These are phyloP conservation scores for Aspergillus puulaauensis DNA, from an alignment of 2,329 filamentous ascomycete genomes.

Conservation along the genomic window DNA sequence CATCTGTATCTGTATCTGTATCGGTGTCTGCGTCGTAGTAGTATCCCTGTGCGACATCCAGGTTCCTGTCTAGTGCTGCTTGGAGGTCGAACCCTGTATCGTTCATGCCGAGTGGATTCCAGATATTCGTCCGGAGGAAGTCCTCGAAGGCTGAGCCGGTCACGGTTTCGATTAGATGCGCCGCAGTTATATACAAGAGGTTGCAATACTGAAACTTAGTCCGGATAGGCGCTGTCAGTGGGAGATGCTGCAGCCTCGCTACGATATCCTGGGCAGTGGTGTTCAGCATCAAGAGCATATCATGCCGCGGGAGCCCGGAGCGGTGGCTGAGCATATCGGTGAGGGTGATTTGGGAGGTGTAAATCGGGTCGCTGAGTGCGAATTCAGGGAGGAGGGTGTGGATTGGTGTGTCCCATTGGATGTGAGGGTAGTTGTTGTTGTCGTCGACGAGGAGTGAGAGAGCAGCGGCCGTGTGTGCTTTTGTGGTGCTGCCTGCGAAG, in stretches of 20 bases:
- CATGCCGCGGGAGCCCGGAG: conserved; percentile 28
- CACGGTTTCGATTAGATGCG: conserved; percentile 48
- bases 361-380: conserved; percentile 22
- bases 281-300: conserved; percentile 2
- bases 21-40: conserved; percentile 1
- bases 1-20: too few species aligned
- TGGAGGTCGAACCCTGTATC: conserved; percentile 37
- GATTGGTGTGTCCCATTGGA: conserved; percentile 38
- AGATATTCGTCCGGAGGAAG: conserved; percentile 36
- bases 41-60: conserved; percentile 26
- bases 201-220: conserved; percentile 53
- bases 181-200: conserved; percentile 51
- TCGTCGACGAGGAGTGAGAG: conserved; percentile 44
- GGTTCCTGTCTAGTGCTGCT: conserved; percentile 29
- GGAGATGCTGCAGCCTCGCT: conserved; percentile 45
- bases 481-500: conserved; percentile 57
- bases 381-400: conserved; percentile 34
- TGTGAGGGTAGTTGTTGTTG: conserved; percentile 21
- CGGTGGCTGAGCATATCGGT: conserved; percentile 33
- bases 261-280: conserved; percentile 32
- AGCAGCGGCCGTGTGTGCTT: conserved; percentile 54
- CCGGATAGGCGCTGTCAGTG: conserved; percentile 41
- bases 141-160: conserved; percentile 33
- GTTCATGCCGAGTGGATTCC: conserved; percentile 43
- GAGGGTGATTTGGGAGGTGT: conserved; percentile 26